Evolutionary conservation across 108 stramenopile genomes (phyloP), one percentile per base, ranked within the genome.

Genomic region (Stephanodiscus minutulus): DNA sequence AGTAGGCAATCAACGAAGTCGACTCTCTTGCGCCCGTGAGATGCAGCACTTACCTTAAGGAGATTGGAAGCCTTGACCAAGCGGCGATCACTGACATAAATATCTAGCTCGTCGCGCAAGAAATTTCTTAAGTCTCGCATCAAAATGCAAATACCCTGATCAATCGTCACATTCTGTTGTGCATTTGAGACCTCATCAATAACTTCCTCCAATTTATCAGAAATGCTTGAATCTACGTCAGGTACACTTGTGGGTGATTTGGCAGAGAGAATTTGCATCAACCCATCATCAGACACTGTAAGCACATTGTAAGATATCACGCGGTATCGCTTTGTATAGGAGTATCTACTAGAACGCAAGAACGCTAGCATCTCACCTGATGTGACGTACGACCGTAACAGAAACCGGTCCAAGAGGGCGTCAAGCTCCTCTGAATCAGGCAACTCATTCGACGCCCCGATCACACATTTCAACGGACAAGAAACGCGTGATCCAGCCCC

Each of bases 391-490:
- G 86, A 84, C 47, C 91, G 64, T 0, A 92, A 48, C 24, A 92
- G 69, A 60, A 92, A 92, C 18, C 91, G 82, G 66, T 92, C 91
- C 36, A 83, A 83, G 17, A 92, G 65, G 22, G 91, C 91, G 68
- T 85, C 86, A 9, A 89, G 82, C 49, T 92, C 88, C 13, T 89
- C 87, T 41, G 83, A 85, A 36, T 92, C 91, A 7, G 87, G 87
- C 7, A 92, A 56, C 59, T 89, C 88, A 76, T 92, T 92, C 10
- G 88, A 86, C 5, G 91, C 91, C 7, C 88, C 91, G 18, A 92
- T 86, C 8, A 88, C 91, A 61, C 87, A 87, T 29, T 84, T 68
- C 25, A 89, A 75, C 10, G 88, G 91, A 61, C 90, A 91, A 18
- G 61, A 39, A 22, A 88, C 84, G 60, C 86, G 70, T 11, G 20